Evolutionary conservation across 2,329 filamentous ascomycete genomes (phyloP).

Genomic region (Colletotrichum chlorophyti): DNA sequence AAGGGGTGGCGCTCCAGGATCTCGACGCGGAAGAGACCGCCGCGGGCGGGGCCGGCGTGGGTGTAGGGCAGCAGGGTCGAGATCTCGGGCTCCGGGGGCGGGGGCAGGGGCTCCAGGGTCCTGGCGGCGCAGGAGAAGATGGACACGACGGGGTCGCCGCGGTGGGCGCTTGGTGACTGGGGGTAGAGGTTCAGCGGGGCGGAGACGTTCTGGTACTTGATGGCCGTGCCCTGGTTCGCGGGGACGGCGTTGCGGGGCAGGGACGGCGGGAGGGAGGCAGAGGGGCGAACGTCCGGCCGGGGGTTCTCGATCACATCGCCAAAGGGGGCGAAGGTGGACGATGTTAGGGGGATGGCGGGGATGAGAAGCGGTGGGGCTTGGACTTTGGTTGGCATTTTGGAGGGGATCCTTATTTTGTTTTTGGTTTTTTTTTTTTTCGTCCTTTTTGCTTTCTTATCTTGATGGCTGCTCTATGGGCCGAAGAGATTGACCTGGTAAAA

Average conservation of each 20-base stretch:
- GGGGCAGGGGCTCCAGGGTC: conserved; percentile 41
- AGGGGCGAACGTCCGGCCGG: conserved; percentile 60
- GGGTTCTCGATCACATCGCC: conserved; percentile 85
- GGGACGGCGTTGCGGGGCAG: conserved; percentile 55
- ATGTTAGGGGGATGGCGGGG: conserved; percentile 70
- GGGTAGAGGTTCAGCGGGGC: conserved; percentile 73
- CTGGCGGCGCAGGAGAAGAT: conserved; percentile 88
- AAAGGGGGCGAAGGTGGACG: conserved; percentile 75
- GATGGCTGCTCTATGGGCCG: too few species aligned
- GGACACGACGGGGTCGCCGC: conserved; percentile 73
- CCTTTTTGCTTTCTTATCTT: background rate
- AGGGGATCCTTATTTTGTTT: background rate
- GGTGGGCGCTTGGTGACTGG: conserved; percentile 69
- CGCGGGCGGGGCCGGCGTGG: conserved; percentile 10
- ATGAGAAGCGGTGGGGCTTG: conserved; percentile 45
- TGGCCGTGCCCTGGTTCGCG: conserved; percentile 86
- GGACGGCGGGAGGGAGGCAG: conserved; percentile 48
- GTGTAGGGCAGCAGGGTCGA: conserved; percentile 28
- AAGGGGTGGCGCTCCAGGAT: conserved; percentile 92
- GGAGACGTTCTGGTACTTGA: conserved; percentile 87
- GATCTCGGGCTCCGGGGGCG: conserved; percentile 12
- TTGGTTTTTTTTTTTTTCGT: background rate
- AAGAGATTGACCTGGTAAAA: too few species aligned
- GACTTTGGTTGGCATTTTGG: conserved; percentile 16
- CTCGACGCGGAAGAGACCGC: conserved; percentile 63